These are phyloP conservation scores for Cordyceps cicadae DNA, from an alignment of 2,329 filamentous ascomycete genomes.

Conservation along the genomic window DNA sequence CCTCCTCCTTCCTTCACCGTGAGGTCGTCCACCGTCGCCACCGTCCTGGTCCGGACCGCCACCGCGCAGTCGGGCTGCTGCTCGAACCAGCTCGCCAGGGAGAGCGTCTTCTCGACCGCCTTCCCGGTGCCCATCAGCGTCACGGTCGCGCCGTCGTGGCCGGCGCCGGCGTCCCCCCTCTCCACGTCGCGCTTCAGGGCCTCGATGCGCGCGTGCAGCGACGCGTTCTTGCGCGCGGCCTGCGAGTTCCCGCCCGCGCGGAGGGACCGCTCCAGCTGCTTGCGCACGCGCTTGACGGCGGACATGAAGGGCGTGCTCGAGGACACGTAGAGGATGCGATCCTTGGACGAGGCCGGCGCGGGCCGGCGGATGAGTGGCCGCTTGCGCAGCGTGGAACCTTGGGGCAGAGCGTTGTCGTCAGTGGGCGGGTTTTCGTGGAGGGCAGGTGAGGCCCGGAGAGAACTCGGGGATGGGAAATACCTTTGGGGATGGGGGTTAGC, in stretches of 20 bases:
- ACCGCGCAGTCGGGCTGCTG: conserved; percentile 52
- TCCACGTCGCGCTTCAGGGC: conserved; percentile 28
- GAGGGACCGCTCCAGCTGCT: conserved; percentile 49
- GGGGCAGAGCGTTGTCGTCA: no score
- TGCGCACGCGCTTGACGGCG: conserved; percentile 55
- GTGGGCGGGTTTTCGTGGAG: not conserved
- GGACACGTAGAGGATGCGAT: conserved; percentile 55
- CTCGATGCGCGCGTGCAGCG: conserved; percentile 38
- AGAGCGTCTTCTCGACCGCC: conserved; percentile 56
- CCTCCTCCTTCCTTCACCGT: conserved; percentile 22
- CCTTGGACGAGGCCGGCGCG: conserved; percentile 34
- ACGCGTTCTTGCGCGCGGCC: conserved; percentile 39
- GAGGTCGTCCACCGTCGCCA: conserved; percentile 61
- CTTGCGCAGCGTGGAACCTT: conserved; percentile 41
- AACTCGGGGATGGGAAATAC: conserved; percentile 18
- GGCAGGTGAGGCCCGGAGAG: not conserved
- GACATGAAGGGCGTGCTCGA: conserved; percentile 59
- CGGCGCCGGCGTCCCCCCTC: conserved; percentile 14
- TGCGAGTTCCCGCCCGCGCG: conserved; percentile 21
- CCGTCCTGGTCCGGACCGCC: conserved; percentile 51
- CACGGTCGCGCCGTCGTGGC: conserved; percentile 31
- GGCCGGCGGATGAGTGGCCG: conserved; percentile 36
- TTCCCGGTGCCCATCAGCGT: conserved; percentile 56
- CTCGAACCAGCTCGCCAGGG: conserved; percentile 57
- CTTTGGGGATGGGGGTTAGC: conserved; percentile 27